Conservation (phyloP, 164 flowering plant species). For the Vitis riparia region DNA sequence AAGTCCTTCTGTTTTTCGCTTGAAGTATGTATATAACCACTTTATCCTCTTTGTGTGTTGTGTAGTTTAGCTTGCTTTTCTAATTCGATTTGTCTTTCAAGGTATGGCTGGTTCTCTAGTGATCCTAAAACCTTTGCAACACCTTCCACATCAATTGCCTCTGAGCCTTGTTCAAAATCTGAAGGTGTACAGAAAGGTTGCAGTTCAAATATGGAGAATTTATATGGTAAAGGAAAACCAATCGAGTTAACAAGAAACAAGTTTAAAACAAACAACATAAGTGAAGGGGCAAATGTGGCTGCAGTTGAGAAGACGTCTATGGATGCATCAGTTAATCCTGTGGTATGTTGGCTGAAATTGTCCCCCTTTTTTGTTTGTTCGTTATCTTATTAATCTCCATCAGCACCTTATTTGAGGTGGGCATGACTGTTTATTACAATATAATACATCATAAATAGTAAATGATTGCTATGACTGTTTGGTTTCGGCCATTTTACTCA, state of each 20-base stretch:
- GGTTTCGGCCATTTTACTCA: neutral
- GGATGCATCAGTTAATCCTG: conserved; percentile 2
- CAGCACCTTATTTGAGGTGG: neutral
- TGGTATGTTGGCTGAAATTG: conserved; percentile 9
- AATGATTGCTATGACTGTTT: neutral
- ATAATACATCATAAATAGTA: neutral
- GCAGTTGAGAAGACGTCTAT: conserved; percentile 10
- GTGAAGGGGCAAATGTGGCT: conserved; percentile 6
- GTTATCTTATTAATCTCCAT: neutral
- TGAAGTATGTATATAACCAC: conserved; percentile 44
- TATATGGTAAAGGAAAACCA: conserved; percentile 12
- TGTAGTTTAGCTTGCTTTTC: conserved; percentile 3
- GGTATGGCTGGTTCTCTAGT: conserved; percentile 73
- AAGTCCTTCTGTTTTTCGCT: conserved; percentile 62
- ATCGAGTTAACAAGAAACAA: neutral
- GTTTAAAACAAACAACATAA: neutral
- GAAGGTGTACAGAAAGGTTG: conserved; percentile 17
- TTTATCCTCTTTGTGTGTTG: neutral
- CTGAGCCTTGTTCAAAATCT: conserved; percentile 12
- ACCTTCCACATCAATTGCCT: conserved; percentile 19
- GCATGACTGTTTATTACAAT: neutral
- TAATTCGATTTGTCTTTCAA: conserved; percentile 26
- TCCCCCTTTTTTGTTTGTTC: neutral
- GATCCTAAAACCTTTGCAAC: conserved; percentile 13
- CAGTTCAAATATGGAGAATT: conserved; percentile 4